Evolutionary conservation across 106 monocot species (phyloP).

Genomic region (Iris macrosiphon): DNA sequence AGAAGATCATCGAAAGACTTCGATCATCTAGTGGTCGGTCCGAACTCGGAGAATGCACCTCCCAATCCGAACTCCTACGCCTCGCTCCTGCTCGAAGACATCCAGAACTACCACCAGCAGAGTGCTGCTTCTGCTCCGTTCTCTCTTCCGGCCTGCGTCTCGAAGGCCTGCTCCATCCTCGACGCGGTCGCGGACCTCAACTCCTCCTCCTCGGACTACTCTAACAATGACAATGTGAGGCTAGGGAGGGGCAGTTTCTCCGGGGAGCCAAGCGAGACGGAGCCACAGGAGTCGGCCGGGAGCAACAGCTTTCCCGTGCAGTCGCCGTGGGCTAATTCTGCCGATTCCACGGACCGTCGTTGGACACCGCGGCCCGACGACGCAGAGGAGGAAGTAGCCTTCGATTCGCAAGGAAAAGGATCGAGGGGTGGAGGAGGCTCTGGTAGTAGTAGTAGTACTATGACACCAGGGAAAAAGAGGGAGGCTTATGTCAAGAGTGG

Average conservation of each 20-base stretch:
- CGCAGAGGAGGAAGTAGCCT: constrained; percentile 25
- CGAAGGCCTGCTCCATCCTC: constrained; percentile 91
- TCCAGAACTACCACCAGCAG: constrained; percentile 72
- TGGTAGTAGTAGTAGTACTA: not conserved
- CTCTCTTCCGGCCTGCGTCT: constrained; percentile 84
- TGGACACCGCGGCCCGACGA: constrained; percentile 29
- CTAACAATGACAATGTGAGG: constrained; percentile 14
- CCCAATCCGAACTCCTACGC: constrained; percentile 28
- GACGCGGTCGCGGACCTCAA: constrained; percentile 97
- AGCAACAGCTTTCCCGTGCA: constrained; percentile 80
- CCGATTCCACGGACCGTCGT: constrained; percentile 58
- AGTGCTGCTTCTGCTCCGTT: constrained; percentile 41
- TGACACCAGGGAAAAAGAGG: constrained; percentile 1
- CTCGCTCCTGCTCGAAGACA: constrained; percentile 75
- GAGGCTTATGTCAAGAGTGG: no score
- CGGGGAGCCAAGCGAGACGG: constrained; percentile 65
- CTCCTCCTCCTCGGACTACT: constrained; percentile 38
- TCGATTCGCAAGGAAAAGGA: not conserved
- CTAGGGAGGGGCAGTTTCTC: constrained; percentile 10
- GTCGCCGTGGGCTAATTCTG: constrained; percentile 42
- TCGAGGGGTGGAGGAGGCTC: not conserved
- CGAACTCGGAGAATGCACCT: constrained; percentile 1
- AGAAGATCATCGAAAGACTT: constrained; percentile 58
- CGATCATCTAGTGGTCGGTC: constrained; percentile 22
- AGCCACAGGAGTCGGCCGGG: constrained; percentile 91